Conservation (phyloP, 345 rosid genomes). For the Rhodamnia argentea region DNA sequence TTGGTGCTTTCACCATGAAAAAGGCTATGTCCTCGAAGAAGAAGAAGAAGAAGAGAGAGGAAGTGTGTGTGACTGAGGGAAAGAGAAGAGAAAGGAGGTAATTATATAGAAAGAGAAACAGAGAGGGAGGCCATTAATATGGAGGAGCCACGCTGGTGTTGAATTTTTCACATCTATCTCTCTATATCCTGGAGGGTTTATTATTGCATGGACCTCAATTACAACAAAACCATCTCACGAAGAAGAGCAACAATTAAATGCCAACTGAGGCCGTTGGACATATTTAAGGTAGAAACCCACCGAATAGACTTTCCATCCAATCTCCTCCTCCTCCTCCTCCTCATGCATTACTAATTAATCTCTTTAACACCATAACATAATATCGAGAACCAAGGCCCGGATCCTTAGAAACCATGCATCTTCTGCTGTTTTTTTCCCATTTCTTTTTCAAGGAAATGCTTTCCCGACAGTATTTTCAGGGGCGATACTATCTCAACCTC, state of each 20-base stretch:
- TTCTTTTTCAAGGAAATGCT: no score
- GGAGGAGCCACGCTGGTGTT: background rate
- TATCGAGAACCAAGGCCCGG: background rate
- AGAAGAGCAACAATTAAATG: background rate
- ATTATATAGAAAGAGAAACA: background rate
- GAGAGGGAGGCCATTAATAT: background rate
- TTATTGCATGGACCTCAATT: background rate
- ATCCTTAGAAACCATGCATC: background rate
- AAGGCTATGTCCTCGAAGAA: background rate
- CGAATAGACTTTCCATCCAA: background rate
- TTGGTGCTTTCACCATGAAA: background rate
- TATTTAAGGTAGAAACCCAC: background rate
- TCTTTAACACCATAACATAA: no score
- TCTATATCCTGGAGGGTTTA: background rate
- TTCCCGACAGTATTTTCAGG: no score
- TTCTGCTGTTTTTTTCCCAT: background rate
- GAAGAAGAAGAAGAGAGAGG: background rate
- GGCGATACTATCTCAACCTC: no score
- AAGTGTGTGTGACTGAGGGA: background rate
- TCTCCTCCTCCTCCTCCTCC: no score
- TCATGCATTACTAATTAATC: no score
- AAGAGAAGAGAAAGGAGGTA: background rate
- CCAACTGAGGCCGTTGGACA: slow-evolving; percentile 1
- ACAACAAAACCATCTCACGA: background rate
- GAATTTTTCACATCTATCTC: background rate